Evolutionary conservation across 495 filamentous ascomycete genomes (phyloP).

Genomic region (Aspergillus cavernicola): DNA sequence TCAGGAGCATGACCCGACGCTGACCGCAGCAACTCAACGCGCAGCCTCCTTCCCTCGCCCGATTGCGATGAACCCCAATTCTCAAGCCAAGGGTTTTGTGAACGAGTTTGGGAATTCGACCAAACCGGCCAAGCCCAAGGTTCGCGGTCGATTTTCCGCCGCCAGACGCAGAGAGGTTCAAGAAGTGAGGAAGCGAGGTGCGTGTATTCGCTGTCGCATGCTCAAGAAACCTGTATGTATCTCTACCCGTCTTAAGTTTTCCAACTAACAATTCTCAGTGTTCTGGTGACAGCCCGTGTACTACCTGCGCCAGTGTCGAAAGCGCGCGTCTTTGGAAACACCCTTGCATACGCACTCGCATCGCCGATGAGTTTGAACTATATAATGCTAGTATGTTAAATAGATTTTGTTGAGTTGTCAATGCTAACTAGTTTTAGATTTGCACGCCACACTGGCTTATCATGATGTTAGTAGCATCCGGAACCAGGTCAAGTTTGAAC

Average conservation of each 20-base stretch:
- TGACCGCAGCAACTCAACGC: slow-evolving; percentile 44
- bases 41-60: slow-evolving; percentile 48
- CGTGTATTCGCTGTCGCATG: slow-evolving; percentile 83
- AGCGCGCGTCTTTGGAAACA: slow-evolving; percentile 77
- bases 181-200: slow-evolving; percentile 73
- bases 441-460: slow-evolving; percentile 66
- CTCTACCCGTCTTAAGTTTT: not conserved
- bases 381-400: slow-evolving; percentile 56
- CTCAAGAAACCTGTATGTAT: slow-evolving; percentile 67
- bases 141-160: slow-evolving; percentile 65
- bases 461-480: slow-evolving; percentile 60
- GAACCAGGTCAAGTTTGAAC: slow-evolving; percentile 51
- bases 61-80: slow-evolving; percentile 53
- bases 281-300: slow-evolving; percentile 75
- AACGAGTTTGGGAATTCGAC: slow-evolving; percentile 53
- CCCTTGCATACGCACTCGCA: slow-evolving; percentile 71
- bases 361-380: slow-evolving; percentile 69
- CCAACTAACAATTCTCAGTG: slow-evolving; percentile 42
- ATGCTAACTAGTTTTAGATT: slow-evolving; percentile 34
- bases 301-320: slow-evolving; percentile 72
- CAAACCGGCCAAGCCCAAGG: slow-evolving; percentile 52
- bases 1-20: slow-evolving; percentile 42
- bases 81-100: slow-evolving; percentile 52
- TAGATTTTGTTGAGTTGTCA: not conserved
- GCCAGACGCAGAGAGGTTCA: slow-evolving; percentile 72